Evolutionary conservation across 2,329 filamentous ascomycete genomes (phyloP), one percentile per base, ranked within the genome.

Genomic region (Epichloe sp.): DNA sequence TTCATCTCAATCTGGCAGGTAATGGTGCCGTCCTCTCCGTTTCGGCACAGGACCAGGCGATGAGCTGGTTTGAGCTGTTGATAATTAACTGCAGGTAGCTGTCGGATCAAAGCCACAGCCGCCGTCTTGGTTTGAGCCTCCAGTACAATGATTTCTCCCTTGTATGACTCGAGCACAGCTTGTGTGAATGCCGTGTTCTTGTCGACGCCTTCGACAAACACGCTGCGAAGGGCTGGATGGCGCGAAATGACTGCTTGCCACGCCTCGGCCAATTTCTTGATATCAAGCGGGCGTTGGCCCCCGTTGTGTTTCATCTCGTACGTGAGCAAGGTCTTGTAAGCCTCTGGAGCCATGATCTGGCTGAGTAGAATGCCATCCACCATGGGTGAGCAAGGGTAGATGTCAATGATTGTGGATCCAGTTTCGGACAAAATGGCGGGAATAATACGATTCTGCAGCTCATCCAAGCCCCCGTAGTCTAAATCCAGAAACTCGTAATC

Each of bases 381-480:
- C 53, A 68, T 62, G 0, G 66, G 65, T 1, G 67, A 67, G 52
- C 65, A 68, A 1, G 68, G 68, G 19, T 66, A 70, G 0, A 69
- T 61, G 23, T 67, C 65, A 15, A 64, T 57, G 0, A 70, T 54
- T 2, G 60, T 57, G 0, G 52, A 46, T 2, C 59, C 48, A 2
- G 35, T 38, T 6, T 12, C 12, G 5, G 64, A 48, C 1, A 54
- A 50, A n/a, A 54, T 50, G 3, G 54, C 50, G 4, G 55, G 57
- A 12, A 66, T 54, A 35, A 48, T 53, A 49, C 8, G 55, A 5
- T 53, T 56, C 5, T 54, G 42, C 0, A 66, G 54, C 15, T 58
- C 59, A 17, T 62, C 55, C 1, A 67, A 53, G 14, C 56, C 59
- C 1, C 55, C 52, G 50, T 69, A 66, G 23, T 58, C 57, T 1